Base-by-base conservation (phyloP, 805 yeast species). In the Scheffersomyces stipitis region DNA sequence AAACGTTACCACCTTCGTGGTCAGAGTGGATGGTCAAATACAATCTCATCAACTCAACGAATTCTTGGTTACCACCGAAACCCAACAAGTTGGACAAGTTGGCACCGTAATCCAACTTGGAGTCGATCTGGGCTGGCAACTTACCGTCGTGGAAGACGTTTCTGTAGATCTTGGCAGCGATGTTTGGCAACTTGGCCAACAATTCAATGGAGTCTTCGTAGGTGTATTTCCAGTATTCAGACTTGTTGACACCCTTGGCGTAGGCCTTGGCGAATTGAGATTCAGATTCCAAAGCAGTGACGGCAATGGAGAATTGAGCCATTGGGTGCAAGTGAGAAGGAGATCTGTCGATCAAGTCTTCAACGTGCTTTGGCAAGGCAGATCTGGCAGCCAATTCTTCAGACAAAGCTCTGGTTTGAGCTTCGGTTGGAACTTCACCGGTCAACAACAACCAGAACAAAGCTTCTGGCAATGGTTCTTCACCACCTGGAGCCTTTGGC, bases 1-100 rank as follows among this genome's bases (percentile, higher is more conserved):
- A 80, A 36, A 83, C 91, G 56, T 83, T 83, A 48, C 91, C 91
- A 63, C 90, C 90, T 68, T 83, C 90, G 65, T 83, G 90, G 60
- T 83, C 90, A 30, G 83, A 80, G 71, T 83, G 90, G 52, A 83
- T 70, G 40, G 89, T 81, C 56, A 80, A 75, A 70, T 83, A 83
- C 50, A 83, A 69, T 62, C 90, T 74, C 69, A 83, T 71, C 51
- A 85, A 69, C 58, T 85, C 86, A 37, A 79, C 75, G 58, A 84
- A 84, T 56, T 79, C 84, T 33, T 48, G 42, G 52, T 77, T 71
- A 44, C 67, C 76, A 36, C 72, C 66, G 65, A 69, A 78, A 35
- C 90, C 91, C 52, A 84, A 69, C 57, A 76, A 58, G 38, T 72
- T 64, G 42, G 88, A 79, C 54, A 83, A 75, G 69, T 84, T 84